Percentiles rank a stretch among this genome's conserved stretches.
These are phyloP conservation scores for Prunus salicina DNA, from an alignment of 306 rosid genomes.

Conservation along the genomic window DNA sequence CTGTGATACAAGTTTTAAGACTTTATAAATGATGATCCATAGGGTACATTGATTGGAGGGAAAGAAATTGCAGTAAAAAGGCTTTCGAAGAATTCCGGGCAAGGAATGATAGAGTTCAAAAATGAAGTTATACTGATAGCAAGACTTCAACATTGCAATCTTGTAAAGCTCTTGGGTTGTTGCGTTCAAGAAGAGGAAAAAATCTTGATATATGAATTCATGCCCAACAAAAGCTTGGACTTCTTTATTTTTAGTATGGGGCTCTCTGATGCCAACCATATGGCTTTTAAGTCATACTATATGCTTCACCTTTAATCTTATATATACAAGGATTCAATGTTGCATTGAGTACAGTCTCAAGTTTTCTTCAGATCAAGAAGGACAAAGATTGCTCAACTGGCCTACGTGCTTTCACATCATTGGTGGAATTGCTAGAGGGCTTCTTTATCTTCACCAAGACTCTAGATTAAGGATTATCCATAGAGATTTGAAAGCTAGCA, in stretches of 20 bases:
- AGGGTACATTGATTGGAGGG: slow-evolving; percentile 1
- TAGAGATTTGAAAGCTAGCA: slow-evolving; percentile 46
- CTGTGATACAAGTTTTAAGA: not conserved
- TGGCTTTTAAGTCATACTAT: not conserved
- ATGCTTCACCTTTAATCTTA: not conserved
- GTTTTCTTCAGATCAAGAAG: not conserved
- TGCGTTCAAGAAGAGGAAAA: slow-evolving; percentile 34
- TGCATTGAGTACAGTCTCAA: not conserved
- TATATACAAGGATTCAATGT: not conserved
- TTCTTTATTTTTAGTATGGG: slow-evolving; percentile 40
- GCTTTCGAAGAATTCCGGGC: slow-evolving; percentile 5
- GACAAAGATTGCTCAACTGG: slow-evolving; percentile 17
- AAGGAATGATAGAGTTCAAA: slow-evolving; percentile 22
- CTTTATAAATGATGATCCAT: not conserved
- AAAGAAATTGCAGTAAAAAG: slow-evolving; percentile 1
- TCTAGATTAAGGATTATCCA: slow-evolving; percentile 40
- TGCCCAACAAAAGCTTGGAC: slow-evolving; percentile 49
- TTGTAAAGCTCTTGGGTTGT: slow-evolving; percentile 37
- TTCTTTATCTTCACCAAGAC: slow-evolving; percentile 45
- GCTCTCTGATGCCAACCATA: not conserved
- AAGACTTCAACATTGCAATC: slow-evolving; percentile 38
- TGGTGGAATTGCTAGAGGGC: slow-evolving; percentile 33
- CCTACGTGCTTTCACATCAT: slow-evolving; percentile 25
- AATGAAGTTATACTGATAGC: slow-evolving; percentile 18
- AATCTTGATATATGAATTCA: slow-evolving; percentile 40